These are phyloP conservation scores for Solanum tarijense DNA, from an alignment of 257 asterid genomes.

Conservation along the genomic window DNA sequence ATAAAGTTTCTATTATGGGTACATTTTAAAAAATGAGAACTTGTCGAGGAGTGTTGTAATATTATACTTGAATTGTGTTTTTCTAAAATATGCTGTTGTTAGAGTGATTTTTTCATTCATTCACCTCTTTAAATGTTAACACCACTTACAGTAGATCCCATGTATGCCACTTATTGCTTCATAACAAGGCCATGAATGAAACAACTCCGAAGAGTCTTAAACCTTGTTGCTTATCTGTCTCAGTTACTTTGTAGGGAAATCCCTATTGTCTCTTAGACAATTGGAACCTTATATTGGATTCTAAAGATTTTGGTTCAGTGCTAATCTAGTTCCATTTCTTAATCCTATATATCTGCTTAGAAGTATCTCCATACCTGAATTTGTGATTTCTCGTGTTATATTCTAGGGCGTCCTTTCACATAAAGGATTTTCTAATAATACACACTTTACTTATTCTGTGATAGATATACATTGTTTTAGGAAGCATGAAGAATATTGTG, in stretches of 20 bases:
- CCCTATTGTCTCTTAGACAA: not conserved
- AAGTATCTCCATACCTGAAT: not conserved
- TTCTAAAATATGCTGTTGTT: not conserved
- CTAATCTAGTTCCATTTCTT: not conserved
- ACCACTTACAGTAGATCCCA: not conserved
- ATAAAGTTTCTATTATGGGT: not conserved
- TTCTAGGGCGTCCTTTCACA: not conserved
- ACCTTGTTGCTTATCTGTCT: not conserved
- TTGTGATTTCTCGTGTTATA: not conserved
- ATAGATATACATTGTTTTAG: not conserved
- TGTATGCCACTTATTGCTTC: not conserved
- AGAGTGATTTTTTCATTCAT: not conserved
- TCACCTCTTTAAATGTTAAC: not conserved
- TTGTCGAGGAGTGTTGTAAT: not conserved
- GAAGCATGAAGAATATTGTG: not conserved
- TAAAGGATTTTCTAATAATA: not conserved
- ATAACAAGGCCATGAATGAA: not conserved
- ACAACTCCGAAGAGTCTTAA: not conserved
- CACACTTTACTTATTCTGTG: not conserved
- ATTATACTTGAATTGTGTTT: not conserved
- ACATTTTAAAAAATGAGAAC: not conserved
- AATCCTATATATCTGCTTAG: not conserved
- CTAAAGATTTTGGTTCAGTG: not conserved
- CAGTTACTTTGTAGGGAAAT: not conserved
- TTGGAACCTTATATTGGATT: not conserved